These are phyloP conservation scores for Eutypella sp. DNA, from an alignment of 2,329 filamentous ascomycete genomes.

Conservation along the genomic window DNA sequence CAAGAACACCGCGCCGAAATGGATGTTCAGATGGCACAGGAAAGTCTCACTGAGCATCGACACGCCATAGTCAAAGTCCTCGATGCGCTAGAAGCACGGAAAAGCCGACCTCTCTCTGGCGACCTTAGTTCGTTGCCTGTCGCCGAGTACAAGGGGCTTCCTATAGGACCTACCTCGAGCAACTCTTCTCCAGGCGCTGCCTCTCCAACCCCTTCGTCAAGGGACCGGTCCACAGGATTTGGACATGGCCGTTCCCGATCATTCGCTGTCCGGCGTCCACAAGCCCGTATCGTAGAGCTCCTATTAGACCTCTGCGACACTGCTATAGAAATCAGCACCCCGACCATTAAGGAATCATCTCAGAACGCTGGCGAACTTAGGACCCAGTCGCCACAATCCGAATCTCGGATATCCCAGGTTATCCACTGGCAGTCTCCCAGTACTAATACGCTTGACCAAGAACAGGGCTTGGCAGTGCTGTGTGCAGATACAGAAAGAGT, in stretches of 20 bases:
- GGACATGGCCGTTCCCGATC: slow-evolving; percentile 79
- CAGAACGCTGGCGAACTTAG: slow-evolving; percentile 71
- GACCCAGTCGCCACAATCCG: slow-evolving; percentile 92
- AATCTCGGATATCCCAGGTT: slow-evolving; percentile 90
- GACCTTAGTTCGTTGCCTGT: slow-evolving; percentile 46
- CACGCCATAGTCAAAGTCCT: slow-evolving; percentile 93
- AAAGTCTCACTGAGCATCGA: slow-evolving; percentile 85
- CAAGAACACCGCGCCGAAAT: slow-evolving; percentile 96
- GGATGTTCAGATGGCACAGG: slow-evolving; percentile 95
- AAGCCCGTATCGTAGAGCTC: slow-evolving; percentile 90
- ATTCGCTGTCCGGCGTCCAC: slow-evolving; percentile 84
- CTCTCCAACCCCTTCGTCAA: slow-evolving; percentile 65
- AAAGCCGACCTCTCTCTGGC: slow-evolving; percentile 57
- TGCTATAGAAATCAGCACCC: slow-evolving; percentile 88
- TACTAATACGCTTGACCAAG: slow-evolving; percentile 84
- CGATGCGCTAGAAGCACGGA: slow-evolving; percentile 80
- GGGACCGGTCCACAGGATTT: slow-evolving; percentile 68
- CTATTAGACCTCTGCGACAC: slow-evolving; percentile 95
- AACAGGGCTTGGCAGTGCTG: slow-evolving; percentile 81
- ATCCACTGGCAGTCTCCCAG: slow-evolving; percentile 95
- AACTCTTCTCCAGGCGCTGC: slow-evolving; percentile 68
- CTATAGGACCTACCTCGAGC: slow-evolving; percentile 71
- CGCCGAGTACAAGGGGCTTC: slow-evolving; percentile 82
- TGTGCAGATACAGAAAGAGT: slow-evolving; percentile 85
- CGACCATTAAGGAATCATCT: slow-evolving; percentile 80